A percentile compares a stretch with the other conserved stretches of the same genome.
These are phyloP conservation scores for Scytalidium lignicola DNA, from an alignment of 2,329 filamentous ascomycete genomes.

Conservation along the genomic window DNA sequence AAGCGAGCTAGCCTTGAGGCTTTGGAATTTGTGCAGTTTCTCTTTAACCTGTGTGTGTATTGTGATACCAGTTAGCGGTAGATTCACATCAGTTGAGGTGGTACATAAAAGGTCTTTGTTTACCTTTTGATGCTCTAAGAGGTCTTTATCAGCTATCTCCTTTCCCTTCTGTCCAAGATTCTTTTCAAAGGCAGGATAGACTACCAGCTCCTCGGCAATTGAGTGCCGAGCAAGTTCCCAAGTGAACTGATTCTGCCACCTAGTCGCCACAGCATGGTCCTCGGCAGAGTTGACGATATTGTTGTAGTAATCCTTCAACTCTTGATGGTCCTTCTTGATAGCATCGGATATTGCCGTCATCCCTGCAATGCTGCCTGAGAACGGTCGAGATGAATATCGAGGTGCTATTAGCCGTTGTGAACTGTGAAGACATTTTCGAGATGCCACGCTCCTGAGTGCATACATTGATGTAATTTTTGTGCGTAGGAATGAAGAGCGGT, in stretches of 20 bases:
- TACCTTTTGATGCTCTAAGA: slow-evolving; percentile 41
- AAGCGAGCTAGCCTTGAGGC: slow-evolving; percentile 32
- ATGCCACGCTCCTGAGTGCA: not conserved
- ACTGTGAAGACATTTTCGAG: not conserved
- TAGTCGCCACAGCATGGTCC: slow-evolving; percentile 30
- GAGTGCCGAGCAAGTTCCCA: slow-evolving; percentile 46
- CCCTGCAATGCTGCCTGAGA: not conserved
- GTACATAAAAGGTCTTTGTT: too few species aligned
- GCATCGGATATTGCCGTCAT: slow-evolving; percentile 17
- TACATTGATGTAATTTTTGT: not conserved
- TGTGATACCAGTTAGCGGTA: too few species aligned
- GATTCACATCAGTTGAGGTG: too few species aligned
- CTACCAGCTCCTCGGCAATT: slow-evolving; percentile 43
- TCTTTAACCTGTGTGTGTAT: slow-evolving; percentile 42
- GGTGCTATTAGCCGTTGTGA: not conserved
- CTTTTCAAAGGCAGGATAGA: slow-evolving; percentile 50
- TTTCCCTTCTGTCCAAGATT: slow-evolving; percentile 38
- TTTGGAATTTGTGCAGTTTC: slow-evolving; percentile 43
- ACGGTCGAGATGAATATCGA: not conserved
- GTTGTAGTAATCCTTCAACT: slow-evolving; percentile 34
- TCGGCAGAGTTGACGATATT: slow-evolving; percentile 34
- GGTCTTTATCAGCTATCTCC: slow-evolving; percentile 40
- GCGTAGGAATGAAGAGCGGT: too few species aligned
- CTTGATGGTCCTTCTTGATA: slow-evolving; percentile 34
- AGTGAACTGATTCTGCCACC: slow-evolving; percentile 41